Base-by-base conservation (phyloP, 208 protist genomes). In the Trypanosoma boissoni region DNA sequence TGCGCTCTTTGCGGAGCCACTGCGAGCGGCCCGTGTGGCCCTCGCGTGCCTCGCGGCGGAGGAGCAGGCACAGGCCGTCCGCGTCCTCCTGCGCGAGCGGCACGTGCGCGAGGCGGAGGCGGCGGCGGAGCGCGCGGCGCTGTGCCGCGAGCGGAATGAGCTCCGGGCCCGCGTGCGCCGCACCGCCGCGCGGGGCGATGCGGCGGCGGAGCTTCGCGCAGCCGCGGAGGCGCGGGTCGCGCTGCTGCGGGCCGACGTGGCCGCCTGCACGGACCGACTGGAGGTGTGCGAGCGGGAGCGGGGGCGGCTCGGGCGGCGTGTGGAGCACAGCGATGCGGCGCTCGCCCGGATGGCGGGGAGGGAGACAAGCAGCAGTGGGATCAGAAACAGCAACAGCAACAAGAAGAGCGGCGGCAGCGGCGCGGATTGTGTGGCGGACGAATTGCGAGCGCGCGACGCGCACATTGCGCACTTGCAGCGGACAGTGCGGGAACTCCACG, bases 11-110 rank as follows among this genome's bases (percentile, higher is more conserved):
- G 32, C 24, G 0, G 37, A 57, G 37, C 58, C 58, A 10, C 49
- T 64, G 18, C 54, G 49, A 28, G 49, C 52, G 4, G n/a, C 46
- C 14, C 48, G 49, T 36, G 12, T 64, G 10, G 31, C 49, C 32
- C 26, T 64, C 8, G 58, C 18, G 18, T 37, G 18, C 14, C 54
- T 31, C 36, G 20, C 28, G 34, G 23, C 1, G 26, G 58, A 64
- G 48, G 58, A 10, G 2, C 58, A 56, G 14, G 48, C 46, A 26
- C 8, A 39, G 8, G 34, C 34, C 8, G 34, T 12, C 8, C 34
- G 12, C 8, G 8, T 39, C 8, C 8, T 39, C 8, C 34, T 6
- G 34, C 8, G 8, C 34, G 12, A 39, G 34, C 34, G 12, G 34
- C 34, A 12, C 34, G n/a, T n/a, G n/a, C n/a, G n/a, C n/a, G n/a